Conservation (phyloP, 768 basidiomycete species). For the Podaxis carcinomalis region DNA sequence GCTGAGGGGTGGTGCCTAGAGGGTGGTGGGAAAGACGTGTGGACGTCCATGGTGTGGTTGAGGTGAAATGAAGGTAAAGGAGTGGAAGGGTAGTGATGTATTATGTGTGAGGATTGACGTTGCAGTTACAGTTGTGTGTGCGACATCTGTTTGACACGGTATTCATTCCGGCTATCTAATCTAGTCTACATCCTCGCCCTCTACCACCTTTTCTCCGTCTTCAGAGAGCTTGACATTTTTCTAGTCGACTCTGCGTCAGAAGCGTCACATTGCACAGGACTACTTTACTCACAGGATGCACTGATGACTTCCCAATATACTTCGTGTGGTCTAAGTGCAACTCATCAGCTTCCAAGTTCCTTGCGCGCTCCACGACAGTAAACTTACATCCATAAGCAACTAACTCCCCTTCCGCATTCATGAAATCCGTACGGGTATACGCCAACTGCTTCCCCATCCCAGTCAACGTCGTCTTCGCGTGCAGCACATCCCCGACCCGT, state of each 20-base stretch:
- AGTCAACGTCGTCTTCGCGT: conserved; percentile 60
- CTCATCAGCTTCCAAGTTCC: background rate
- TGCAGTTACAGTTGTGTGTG: background rate
- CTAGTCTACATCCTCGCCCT: conserved; percentile 52
- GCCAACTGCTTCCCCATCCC: conserved; percentile 78
- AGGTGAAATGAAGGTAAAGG: conserved; percentile 3
- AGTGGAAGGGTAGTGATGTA: background rate
- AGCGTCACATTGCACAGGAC: background rate
- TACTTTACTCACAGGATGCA: conserved; percentile 30
- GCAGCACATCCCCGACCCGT: conserved; percentile 60
- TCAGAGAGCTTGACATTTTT: conserved; percentile 75
- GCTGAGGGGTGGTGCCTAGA: background rate
- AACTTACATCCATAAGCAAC: conserved; percentile 79
- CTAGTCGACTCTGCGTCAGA: conserved; percentile 28
- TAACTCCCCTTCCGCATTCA: conserved; percentile 53
- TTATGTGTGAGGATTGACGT: background rate
- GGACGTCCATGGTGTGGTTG: conserved; percentile 29
- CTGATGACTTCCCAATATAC: conserved; percentile 69
- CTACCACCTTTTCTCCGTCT: conserved; percentile 69
- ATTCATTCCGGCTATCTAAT: conserved; percentile 5
- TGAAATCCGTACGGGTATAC: conserved; percentile 80
- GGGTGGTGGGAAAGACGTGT: conserved; percentile 36
- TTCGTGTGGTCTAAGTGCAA: conserved; percentile 70
- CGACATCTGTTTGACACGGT: background rate
- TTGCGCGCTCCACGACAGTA: background rate